These are phyloP conservation scores for Musa troglodytarum DNA, from an alignment of 176 grass and related monocot genomes.

Conservation along the genomic window DNA sequence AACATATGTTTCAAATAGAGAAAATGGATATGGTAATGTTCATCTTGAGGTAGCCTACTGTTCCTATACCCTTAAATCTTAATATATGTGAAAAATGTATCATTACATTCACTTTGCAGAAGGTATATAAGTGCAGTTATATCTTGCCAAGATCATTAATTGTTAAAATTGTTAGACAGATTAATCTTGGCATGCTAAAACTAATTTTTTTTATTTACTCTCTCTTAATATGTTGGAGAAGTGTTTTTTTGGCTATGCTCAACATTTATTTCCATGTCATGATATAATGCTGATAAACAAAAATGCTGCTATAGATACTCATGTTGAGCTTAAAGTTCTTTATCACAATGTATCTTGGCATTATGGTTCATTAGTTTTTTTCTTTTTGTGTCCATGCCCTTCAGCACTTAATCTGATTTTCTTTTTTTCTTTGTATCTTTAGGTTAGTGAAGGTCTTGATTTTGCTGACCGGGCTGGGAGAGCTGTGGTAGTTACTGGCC, in stretches of 20 bases:
- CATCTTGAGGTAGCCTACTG: too few relatives aligned
- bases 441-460: constrained; percentile 99
- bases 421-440: constrained; percentile 10
- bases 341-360: not conserved
- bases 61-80: too few relatives aligned
- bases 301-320: not conserved
- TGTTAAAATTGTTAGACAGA: not conserved
- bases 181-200: not conserved
- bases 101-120: too few relatives aligned
- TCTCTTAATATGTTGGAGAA: not conserved
- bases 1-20: too few relatives aligned
- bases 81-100: too few relatives aligned
- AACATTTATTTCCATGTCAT: not conserved
- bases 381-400: not conserved
- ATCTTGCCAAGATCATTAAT: not conserved
- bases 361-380: constrained; percentile 17
- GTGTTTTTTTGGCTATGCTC: not conserved
- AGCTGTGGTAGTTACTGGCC: constrained; percentile 88
- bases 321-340: not conserved
- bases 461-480: constrained; percentile 94
- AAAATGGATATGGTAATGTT: too few relatives aligned
- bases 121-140: not conserved
- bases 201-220: not conserved
- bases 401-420: not conserved
- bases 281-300: not conserved